phyloP scores from a whole-genome alignment of 768 basidiomycete genomes.

The Hericium coralloides region DNA sequence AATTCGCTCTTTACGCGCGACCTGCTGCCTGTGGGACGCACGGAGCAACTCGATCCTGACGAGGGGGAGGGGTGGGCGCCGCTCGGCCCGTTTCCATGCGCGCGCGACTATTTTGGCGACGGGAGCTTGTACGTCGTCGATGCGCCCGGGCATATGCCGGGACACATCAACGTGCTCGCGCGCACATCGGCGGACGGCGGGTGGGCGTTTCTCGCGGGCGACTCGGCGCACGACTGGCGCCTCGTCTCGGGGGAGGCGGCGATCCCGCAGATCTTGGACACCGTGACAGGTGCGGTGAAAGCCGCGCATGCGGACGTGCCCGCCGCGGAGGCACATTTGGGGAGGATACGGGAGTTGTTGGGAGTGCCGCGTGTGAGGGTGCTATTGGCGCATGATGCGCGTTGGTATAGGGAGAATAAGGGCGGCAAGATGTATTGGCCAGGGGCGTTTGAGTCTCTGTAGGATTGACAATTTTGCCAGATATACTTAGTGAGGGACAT shows the following conservation, averaged over 20 bases:
- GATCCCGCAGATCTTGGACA: background rate
- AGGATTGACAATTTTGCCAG: no score
- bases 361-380: constrained; percentile 1
- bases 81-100: constrained; percentile 9
- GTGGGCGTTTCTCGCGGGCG: constrained; percentile 12
- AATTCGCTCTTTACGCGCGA: background rate
- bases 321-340: constrained; percentile 3
- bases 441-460: background rate
- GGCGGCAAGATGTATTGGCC: background rate
- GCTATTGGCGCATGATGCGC: constrained; percentile 4
- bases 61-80: background rate
- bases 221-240: constrained; percentile 11
- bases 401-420: constrained; percentile 1
- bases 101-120: constrained; percentile 12
- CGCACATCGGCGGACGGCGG: constrained; percentile 8
- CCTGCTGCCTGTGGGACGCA: constrained; percentile 7
- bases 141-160: constrained; percentile 13
- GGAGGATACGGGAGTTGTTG: background rate
- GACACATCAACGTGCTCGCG: constrained; percentile 14
- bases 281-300: background rate
- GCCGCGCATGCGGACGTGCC: constrained; percentile 2
- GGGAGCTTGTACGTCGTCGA: constrained; percentile 13
- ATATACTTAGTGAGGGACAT: no score
- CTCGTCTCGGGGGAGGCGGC: constrained; percentile 6
- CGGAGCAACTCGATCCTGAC: background rate